These are phyloP conservation scores for Linaria vulgaris DNA, from an alignment of 257 asterid species.

Conservation along the genomic window DNA sequence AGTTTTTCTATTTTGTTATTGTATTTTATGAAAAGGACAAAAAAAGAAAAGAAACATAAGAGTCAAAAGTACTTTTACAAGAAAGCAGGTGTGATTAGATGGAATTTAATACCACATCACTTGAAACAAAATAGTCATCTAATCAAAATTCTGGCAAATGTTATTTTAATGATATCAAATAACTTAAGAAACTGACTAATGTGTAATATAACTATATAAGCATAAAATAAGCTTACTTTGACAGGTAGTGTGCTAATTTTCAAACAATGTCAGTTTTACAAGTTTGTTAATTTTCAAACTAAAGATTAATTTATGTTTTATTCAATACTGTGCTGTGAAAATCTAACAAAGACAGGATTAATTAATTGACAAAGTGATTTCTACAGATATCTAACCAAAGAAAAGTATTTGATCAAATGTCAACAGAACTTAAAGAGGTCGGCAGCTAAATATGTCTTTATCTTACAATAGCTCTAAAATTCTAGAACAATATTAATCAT, in stretches of 20 bases:
- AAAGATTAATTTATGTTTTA: neutral
- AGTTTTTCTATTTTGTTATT: neutral
- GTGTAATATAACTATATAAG: neutral
- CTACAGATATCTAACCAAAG: no score
- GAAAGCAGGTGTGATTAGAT: neutral
- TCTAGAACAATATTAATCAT: no score
- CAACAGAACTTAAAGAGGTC: no score
- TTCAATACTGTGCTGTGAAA: neutral
- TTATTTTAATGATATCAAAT: no score
- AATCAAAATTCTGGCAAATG: no score
- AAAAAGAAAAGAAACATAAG: neutral
- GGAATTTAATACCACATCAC: neutral
- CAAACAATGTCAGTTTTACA: neutral
- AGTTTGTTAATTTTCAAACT: neutral
- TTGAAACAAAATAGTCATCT: neutral
- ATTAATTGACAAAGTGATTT: no score
- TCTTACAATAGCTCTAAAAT: no score
- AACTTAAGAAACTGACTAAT: neutral
- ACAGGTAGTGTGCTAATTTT: neutral
- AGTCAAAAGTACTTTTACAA: neutral
- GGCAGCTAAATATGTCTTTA: no score
- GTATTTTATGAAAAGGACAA: neutral
- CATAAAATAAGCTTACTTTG: neutral
- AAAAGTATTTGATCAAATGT: no score
- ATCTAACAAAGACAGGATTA: no score